A percentile compares a stretch with the other conserved stretches of the same genome.
Evolutionary conservation across 1,284 basidiomycete species (phyloP).

Genomic region (Rhodotorula sp.): DNA sequence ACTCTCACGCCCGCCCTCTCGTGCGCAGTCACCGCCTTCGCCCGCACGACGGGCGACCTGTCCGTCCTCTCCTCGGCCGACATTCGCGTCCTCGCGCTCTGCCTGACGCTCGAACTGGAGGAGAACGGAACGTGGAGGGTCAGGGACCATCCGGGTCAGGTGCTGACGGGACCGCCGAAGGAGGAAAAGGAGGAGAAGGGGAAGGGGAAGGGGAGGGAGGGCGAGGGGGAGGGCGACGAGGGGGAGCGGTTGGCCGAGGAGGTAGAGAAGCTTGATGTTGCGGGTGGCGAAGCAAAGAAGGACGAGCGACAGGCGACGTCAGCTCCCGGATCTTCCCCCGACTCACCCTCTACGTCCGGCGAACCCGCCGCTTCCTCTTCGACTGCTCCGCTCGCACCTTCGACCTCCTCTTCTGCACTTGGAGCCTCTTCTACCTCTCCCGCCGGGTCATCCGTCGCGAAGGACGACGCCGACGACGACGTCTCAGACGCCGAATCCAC

Average conservation of each 20-base stretch:
- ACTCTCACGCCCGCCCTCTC: not conserved
- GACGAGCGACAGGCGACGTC: not conserved
- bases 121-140: slow-evolving; percentile 56
- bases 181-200: slow-evolving; percentile 24
- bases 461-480: slow-evolving; percentile 55
- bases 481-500: slow-evolving; percentile 70
- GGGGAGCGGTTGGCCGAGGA: slow-evolving; percentile 23
- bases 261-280: not conserved
- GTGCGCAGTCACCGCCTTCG: slow-evolving; percentile 71
- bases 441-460: slow-evolving; percentile 58
- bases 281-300: not conserved
- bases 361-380: not conserved
- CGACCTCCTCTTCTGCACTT: not conserved
- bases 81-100: slow-evolving; percentile 76
- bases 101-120: slow-evolving; percentile 61
- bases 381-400: not conserved
- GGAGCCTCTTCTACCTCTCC: not conserved
- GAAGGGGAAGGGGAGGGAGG: slow-evolving; percentile 33
- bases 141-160: slow-evolving; percentile 53
- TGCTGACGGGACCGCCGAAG: slow-evolving; percentile 37
- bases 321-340: not conserved
- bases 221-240: slow-evolving; percentile 13
- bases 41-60: slow-evolving; percentile 96
- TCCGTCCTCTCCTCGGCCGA: slow-evolving; percentile 88
- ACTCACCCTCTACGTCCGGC: not conserved